phyloP scores from a whole-genome alignment of 2,329 filamentous ascomycete species.

The Xylaria sp. region DNA sequence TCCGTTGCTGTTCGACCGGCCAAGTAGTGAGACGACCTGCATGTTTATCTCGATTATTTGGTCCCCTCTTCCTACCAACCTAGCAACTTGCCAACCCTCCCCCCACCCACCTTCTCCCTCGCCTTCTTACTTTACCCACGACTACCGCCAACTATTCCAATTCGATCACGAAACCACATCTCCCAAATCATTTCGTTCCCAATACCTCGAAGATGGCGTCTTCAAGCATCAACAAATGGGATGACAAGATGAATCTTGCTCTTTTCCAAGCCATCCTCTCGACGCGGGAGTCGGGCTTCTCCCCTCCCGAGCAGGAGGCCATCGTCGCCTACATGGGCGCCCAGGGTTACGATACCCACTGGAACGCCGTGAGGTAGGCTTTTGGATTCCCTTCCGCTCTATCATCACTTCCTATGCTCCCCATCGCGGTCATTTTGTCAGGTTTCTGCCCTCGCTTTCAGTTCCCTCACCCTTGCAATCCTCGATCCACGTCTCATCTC shows the following conservation, averaged over 20 bases:
- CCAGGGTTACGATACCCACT: conserved; percentile 29
- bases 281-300: conserved; percentile 16
- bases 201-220: conserved; percentile 10
- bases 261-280: conserved; percentile 31
- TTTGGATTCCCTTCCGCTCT: neutral
- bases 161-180: neutral
- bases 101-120: neutral
- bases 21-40: neutral
- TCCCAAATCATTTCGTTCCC: neutral
- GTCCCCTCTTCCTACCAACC: neutral
- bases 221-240: conserved; percentile 18
- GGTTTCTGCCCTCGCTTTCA: neutral
- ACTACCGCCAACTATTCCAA: neutral
- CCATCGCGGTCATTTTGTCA: conserved; percentile 3
- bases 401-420: neutral
- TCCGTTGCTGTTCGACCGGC: neutral
- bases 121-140: neutral
- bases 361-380: conserved; percentile 44
- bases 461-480: neutral
- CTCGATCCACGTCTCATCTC: neutral
- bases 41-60: neutral
- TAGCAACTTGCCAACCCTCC: neutral
- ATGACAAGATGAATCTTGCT: conserved; percentile 20
- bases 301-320: conserved; percentile 21
- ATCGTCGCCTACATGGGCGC: conserved; percentile 29